phyloP scores from a whole-genome alignment of 441 rosid genomes.

The Erysimum pusillum region DNA sequence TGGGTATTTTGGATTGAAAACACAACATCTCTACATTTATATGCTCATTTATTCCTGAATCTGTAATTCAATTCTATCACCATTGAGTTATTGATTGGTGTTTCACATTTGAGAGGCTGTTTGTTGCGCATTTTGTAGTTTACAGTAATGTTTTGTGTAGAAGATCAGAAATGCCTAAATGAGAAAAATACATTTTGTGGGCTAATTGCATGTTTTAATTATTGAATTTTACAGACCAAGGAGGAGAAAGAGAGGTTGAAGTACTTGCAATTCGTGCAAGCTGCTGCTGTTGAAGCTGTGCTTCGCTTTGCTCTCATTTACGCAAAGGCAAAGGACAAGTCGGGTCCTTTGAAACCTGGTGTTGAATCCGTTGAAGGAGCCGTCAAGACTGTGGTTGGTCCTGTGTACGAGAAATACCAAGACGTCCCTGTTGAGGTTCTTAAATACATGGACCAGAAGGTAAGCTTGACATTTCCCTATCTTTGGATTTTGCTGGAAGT shows the following conservation, averaged over 20 bases:
- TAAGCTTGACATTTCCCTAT: conserved; percentile 12
- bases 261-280: conserved; percentile 88
- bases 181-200: background rate
- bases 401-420: conserved; percentile 80
- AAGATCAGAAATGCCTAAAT: background rate
- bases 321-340: conserved; percentile 78
- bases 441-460: conserved; percentile 90
- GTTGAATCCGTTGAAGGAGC: conserved; percentile 93
- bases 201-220: conserved; percentile 1
- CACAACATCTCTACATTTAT: background rate
- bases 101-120: background rate
- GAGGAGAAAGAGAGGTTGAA: conserved; percentile 75
- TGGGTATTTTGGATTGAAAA: background rate
- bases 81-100: background rate
- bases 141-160: background rate
- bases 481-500: background rate
- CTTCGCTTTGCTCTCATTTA: conserved; percentile 68
- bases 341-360: conserved; percentile 87
- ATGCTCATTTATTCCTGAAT: background rate
- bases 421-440: conserved; percentile 80
- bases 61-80: background rate
- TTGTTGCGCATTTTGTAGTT: background rate
- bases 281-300: conserved; percentile 69
- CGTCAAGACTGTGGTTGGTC: conserved; percentile 84
- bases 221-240: conserved; percentile 39